Evolutionary conservation across 768 basidiomycete genomes (phyloP), one percentile per base, ranked within the genome.

Genomic region (Russula compacta): DNA sequence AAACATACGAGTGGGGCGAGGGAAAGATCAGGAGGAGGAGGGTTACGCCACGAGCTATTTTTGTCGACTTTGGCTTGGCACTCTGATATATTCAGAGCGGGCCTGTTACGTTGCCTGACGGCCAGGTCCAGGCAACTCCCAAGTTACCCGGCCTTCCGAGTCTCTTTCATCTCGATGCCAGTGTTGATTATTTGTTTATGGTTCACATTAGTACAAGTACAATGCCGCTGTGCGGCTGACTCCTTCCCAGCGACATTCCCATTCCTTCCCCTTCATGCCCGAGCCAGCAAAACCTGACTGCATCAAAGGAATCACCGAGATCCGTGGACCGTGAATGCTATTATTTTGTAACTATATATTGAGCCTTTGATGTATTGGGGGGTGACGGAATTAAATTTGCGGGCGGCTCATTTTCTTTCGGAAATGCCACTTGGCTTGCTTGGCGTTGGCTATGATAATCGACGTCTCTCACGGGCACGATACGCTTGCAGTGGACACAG

Each of bases 401-500:
- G 1, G 76, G 76, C 6, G 77, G 78, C n/a, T n/a, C n/a, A n/a
- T n/a, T 12, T 73, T 78, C 77, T 61, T 72, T 14, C 73, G 44
- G 70, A 77, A 50, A 76, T 79, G 73, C 78, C 77, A n/a, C n/a
- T n/a, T n/a, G n/a, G n/a, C n/a, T n/a, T n/a, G n/a, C n/a, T n/a
- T n/a, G n/a, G n/a, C n/a, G n/a, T n/a, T n/a, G n/a, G n/a, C n/a
- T n/a, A n/a, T 0, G 70, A 73, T 78, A 59, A 77, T 79, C 51
- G 73, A 78, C 32, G 68, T 74, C 17, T n/a, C 54, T 46, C 54
- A 36, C 15, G 24, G 24, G 24, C n/a, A n/a, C n/a, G n/a, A n/a
- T n/a, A n/a, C n/a, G n/a, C n/a, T n/a, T n/a, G 24, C 24, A 29
- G 77, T 79, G 12, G 75, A 73, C 46, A 79, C 78, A 0, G 77